A percentile compares a stretch with the other conserved stretches of the same genome.
Evolutionary conservation across 768 basidiomycete genomes (phyloP).

Genomic region (Dentipellis fragilis): DNA sequence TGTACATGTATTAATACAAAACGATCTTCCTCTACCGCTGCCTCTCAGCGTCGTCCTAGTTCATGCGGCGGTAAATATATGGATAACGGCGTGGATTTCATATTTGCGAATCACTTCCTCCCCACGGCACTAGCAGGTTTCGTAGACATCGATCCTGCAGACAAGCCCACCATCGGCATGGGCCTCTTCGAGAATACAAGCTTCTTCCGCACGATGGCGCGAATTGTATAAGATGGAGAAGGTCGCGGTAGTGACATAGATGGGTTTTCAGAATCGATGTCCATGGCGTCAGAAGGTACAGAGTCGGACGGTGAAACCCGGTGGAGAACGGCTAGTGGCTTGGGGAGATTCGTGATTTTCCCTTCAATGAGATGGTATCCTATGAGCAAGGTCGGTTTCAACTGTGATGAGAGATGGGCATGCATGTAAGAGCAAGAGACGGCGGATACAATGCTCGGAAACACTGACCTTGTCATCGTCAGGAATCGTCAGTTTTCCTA

Average conservation of each 20-base stretch:
- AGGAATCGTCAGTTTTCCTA: slow-evolving; percentile 68
- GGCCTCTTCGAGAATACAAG: slow-evolving; percentile 78
- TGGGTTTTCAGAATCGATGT: slow-evolving; percentile 16
- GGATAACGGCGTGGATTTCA: too few relatives aligned
- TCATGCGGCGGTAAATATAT: too few relatives aligned
- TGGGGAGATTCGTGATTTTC: slow-evolving; percentile 62
- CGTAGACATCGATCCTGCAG: not conserved
- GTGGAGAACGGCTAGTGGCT: slow-evolving; percentile 73
- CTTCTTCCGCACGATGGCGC: slow-evolving; percentile 71
- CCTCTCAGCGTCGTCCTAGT: too few relatives aligned
- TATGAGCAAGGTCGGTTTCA: slow-evolving; percentile 69
- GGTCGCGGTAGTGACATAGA: not conserved
- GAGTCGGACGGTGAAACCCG: slow-evolving; percentile 17
- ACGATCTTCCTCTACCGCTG: too few relatives aligned
- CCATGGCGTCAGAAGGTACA: slow-evolving; percentile 2
- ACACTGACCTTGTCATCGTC: slow-evolving; percentile 39
- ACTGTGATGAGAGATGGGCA: slow-evolving; percentile 28
- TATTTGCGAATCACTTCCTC: not conserved
- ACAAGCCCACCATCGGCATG: slow-evolving; percentile 47
- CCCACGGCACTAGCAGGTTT: not conserved
- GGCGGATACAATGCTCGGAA: slow-evolving; percentile 1
- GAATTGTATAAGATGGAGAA: slow-evolving; percentile 25
- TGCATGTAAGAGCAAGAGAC: not conserved
- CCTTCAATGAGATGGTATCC: slow-evolving; percentile 91
- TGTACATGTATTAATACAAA: too few relatives aligned